Percentiles rank a stretch among this genome's conserved stretches.
Conservation (phyloP, 2,329 filamentous ascomycete genomes). For the Phyllosticta capitalensis region DNA sequence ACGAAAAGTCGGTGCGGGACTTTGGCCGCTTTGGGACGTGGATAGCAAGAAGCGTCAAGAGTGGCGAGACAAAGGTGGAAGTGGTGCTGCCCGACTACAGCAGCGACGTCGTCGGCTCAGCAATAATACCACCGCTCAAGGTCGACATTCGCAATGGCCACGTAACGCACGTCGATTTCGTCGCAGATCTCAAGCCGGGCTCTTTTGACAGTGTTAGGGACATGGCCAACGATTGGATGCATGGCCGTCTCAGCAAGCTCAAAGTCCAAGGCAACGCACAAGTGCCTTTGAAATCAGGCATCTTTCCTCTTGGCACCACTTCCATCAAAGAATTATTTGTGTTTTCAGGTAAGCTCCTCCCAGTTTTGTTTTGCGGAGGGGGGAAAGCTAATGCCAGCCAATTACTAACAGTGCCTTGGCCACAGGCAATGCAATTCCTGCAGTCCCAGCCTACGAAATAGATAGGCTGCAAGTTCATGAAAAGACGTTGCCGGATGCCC, state of each 20-base stretch:
- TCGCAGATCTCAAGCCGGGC: conserved; percentile 67
- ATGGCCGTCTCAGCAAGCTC: conserved; percentile 63
- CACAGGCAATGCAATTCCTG: conserved; percentile 54
- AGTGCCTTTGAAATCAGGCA: conserved; percentile 66
- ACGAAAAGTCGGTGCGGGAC: conserved; percentile 59
- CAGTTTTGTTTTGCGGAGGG: conserved; percentile 42
- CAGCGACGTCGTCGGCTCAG: conserved; percentile 67
- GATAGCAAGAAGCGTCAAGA: conserved; percentile 69
- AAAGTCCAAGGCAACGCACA: conserved; percentile 64
- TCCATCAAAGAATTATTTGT: conserved; percentile 62
- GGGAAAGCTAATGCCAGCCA: conserved; percentile 41
- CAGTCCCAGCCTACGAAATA: conserved; percentile 74
- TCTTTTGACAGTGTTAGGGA: conserved; percentile 66
- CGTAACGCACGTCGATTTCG: conserved; percentile 67
- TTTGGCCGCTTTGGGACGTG: conserved; percentile 72
- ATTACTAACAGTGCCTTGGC: conserved; percentile 12
- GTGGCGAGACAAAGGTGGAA: conserved; percentile 58
- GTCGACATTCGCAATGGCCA: conserved; percentile 71
- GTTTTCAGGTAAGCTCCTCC: conserved; percentile 74
- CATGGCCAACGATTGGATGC: conserved; percentile 81
- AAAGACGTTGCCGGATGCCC: conserved; percentile 43
- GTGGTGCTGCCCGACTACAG: conserved; percentile 79
- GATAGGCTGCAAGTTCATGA: conserved; percentile 73
- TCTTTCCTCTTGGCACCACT: conserved; percentile 71
- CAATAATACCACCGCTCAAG: conserved; percentile 63